A percentile compares a stretch with the other conserved stretches of the same genome.
phyloP scores from a whole-genome alignment of 257 asterid genomes.

The Marsdenia floribunda region DNA sequence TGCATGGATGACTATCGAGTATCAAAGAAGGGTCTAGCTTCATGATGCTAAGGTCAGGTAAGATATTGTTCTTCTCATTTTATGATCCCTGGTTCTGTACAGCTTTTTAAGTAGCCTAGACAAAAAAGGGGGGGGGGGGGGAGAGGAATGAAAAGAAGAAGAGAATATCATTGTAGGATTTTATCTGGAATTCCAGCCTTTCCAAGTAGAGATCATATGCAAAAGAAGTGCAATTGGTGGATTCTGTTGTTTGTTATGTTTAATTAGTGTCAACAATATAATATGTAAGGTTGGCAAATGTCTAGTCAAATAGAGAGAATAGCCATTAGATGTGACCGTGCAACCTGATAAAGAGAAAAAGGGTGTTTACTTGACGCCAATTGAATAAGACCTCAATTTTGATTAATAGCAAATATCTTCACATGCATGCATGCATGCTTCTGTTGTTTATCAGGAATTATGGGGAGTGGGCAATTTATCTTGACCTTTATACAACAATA shows the following conservation, averaged over 20 bases:
- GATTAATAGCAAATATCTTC: conserved; percentile 27
- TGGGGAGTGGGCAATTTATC: neutral
- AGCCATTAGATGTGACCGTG: conserved; percentile 18
- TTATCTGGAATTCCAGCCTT: neutral
- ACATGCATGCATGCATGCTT: conserved; percentile 25
- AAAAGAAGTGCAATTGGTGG: neutral
- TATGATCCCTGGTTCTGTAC: neutral
- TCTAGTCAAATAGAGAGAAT: conserved; percentile 16
- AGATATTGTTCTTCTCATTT: neutral
- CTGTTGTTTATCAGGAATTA: conserved; percentile 23
- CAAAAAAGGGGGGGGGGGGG: no score
- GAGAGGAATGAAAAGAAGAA: no score
- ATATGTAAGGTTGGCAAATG: conserved; percentile 6
- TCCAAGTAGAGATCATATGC: neutral
- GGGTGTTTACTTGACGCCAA: conserved; percentile 35
- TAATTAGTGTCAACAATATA: neutral
- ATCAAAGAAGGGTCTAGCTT: conserved; percentile 4
- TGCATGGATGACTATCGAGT: no score
- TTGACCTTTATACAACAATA: neutral
- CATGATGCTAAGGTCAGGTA: conserved; percentile 2
- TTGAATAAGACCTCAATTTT: conserved; percentile 22
- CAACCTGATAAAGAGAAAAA: conserved; percentile 28
- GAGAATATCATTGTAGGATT: neutral
- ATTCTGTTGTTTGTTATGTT: neutral
- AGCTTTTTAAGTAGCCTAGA: neutral